Base-by-base conservation (phyloP, 441 rosid genomes). In the Arabidopsis lyrata region DNA sequence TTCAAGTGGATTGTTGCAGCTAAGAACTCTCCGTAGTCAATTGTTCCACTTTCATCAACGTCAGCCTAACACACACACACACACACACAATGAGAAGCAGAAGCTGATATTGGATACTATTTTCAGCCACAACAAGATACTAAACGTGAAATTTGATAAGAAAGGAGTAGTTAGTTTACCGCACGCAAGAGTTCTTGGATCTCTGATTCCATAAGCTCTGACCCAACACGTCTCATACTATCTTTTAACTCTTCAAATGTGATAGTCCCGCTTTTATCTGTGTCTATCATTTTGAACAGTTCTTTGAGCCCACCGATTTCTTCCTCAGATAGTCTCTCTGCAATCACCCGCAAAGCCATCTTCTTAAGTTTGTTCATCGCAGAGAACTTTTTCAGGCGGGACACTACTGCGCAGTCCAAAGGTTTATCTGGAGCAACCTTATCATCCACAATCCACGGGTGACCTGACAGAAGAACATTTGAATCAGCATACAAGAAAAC, bases 281-380 rank as follows among this genome's bases (percentile, higher is more conserved):
- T 81, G 76, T 87, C 92, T 62, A 87, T 86, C 88, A 84, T 86
- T 55, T 84, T 86, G 80, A 87, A 87, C 76, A 87, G 73, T 78
- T 87, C 90, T 68, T 82, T 86, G 15, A 87, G 79, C 32, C 92
- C 92, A 6, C 86, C 84, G 48, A 87, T 87, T 58, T 87, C 92
- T 81, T 87, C 92, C 68, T 77, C 87, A 1, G 86, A 86, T 27
- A 87, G 84, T 72, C 86, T 83, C 81, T 87, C 92, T 34, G 86
- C 90, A 44, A 87, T 87, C 24, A 86, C 89, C 8, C 87, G 78
- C 66, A 86, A 81, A 53, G 93, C 89, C 93, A 88, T 85, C 84
- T 86, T 88, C 82, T 85, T 85, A 39, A 88, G 87, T 67, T 85
- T 85, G 82, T 86, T 84, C 90, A 86, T 85, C 13, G 87, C 93